Conservation (phyloP, 805 yeast genomes). For the Kluyveromyces aestuarii region DNA sequence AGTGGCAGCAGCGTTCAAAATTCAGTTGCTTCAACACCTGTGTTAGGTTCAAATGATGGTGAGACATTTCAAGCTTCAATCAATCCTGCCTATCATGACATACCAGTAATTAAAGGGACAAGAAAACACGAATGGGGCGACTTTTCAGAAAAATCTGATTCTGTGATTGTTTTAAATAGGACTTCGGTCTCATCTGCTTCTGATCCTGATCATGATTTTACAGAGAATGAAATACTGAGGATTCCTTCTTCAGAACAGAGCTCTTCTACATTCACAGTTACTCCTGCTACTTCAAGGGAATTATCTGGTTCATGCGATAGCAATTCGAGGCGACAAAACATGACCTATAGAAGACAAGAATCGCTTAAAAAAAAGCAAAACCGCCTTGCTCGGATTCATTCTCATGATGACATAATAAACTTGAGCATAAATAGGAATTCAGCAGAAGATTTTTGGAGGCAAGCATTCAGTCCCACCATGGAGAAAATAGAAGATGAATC, state of each 20-base stretch:
- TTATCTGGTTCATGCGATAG: neutral
- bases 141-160: conserved; percentile 10
- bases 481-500: neutral
- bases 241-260: neutral
- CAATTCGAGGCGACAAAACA: neutral
- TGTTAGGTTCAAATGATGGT: neutral
- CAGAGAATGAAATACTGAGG: neutral
- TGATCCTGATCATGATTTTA: neutral
- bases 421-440: conserved; percentile 9
- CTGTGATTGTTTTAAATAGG: conserved; percentile 17
- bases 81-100: neutral
- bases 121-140: conserved; percentile 43
- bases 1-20: conserved; percentile 2
- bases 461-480: neutral
- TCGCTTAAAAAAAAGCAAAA: conserved; percentile 13
- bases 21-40: neutral
- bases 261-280: neutral
- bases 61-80: neutral
- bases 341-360: neutral
- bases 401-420: conserved; percentile 20
- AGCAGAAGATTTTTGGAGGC: neutral
- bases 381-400: conserved; percentile 23
- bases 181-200: conserved; percentile 6
- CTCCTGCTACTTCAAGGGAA: neutral
- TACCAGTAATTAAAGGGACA: conserved; percentile 37